Evolutionary conservation across 1,284 basidiomycete species (phyloP).

Genomic region (Tetrapyrgos nigripes): DNA sequence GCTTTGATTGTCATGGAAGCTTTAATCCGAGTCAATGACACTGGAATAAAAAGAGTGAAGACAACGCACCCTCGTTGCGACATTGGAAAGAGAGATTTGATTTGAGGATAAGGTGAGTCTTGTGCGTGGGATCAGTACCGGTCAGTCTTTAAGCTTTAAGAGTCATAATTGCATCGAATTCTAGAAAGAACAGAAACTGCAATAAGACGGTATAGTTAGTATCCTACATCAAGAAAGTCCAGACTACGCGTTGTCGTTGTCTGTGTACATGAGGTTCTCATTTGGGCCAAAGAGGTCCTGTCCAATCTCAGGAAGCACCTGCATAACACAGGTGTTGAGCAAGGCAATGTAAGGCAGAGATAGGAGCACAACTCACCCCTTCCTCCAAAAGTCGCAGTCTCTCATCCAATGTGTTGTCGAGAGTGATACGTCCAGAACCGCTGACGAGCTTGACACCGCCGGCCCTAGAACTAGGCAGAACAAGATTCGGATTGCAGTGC

Average conservation of each 20-base stretch:
- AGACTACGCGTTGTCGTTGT: conserved; percentile 10
- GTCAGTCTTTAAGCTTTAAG: too few species aligned
- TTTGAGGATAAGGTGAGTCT: too few species aligned
- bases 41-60: too few species aligned
- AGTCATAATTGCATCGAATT: too few species aligned
- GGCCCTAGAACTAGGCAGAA: conserved; percentile 92
- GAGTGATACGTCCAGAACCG: conserved; percentile 78
- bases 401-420: conserved; percentile 94
- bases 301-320: conserved; percentile 95
- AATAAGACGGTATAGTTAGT: not conserved
- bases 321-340: not conserved
- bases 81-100: too few species aligned
- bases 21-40: too few species aligned
- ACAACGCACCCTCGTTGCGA: too few species aligned
- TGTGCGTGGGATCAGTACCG: too few species aligned
- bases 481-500: conserved; percentile 94
- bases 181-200: not conserved
- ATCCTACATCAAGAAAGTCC: conserved; percentile 2
- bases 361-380: conserved; percentile 60
- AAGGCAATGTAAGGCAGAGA: not conserved
- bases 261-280: conserved; percentile 85
- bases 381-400: conserved; percentile 88
- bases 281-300: conserved; percentile 86
- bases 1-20: too few species aligned
- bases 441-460: conserved; percentile 85